Evolutionary conservation across 768 basidiomycete species (phyloP), one percentile per base, ranked within the genome.

Genomic region (Collybia sordida): DNA sequence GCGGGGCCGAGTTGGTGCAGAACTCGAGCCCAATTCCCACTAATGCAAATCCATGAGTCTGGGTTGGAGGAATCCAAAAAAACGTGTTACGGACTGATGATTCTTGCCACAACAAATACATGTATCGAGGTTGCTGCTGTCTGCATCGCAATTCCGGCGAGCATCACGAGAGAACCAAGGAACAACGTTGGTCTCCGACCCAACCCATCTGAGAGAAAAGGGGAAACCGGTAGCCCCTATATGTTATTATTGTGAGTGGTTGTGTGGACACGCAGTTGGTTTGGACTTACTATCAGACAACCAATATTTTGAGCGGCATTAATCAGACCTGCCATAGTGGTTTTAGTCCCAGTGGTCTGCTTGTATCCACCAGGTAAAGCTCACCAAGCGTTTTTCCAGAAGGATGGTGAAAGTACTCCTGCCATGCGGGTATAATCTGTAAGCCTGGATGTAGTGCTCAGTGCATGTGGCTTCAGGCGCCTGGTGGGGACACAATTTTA

Each of bases 361-460:
- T 7, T 2, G 18, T 22, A 34, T 36, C 34, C 46, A 19, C 21
- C 34, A 34, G 38, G 8, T 7, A 35, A 19, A 2, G 49, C 39
- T 12, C 45, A 79, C 83, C 84, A 45, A 86, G 59, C 14, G 64
- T 69, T 57, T 70, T 75, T 2, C 81, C 79, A 36, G 69, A 56
- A 3, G 87, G 86, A 50, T 75, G 42, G 41, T 73, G 48, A 58
- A 85, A 87, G 58, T 73, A 81, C 0, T 69, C 51, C 58, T 81
- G 74, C 84, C 85, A 88, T 28, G 76, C 77, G 11, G 81, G 81
- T 21, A 88, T 66, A 51, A 86, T 82, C 63, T 87, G 85, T 23
- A 89, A 70, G 50, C 85, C 86, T 85, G 50, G 2, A 22, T 23
- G 42, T 50, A 37, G 50, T 54, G 64, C 49, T 67, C 39, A 47